These are phyloP conservation scores for Aspergillus campestris DNA, from an alignment of 495 filamentous ascomycete genomes.

Conservation along the genomic window DNA sequence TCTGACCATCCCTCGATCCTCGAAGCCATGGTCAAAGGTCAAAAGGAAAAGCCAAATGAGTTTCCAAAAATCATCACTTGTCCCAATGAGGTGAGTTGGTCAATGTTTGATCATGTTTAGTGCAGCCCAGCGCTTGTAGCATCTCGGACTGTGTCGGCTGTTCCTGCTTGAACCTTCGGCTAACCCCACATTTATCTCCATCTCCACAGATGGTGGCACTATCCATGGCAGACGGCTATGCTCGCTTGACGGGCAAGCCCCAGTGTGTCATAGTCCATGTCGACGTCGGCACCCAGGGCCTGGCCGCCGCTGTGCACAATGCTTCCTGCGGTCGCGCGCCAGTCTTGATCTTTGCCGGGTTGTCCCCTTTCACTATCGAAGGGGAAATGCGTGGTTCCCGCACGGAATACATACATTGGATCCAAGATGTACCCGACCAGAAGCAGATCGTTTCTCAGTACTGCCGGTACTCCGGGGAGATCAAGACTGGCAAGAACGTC, in stretches of 20 bases:
- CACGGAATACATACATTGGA: conserved; percentile 97
- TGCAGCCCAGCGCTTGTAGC: too few relatives aligned
- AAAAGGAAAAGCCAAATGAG: conserved; percentile 51
- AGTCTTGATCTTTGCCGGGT: conserved; percentile 82
- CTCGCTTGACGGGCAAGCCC: conserved; percentile 73
- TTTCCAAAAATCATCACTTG: conserved; percentile 90
- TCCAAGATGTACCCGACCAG: conserved; percentile 93
- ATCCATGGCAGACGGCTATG: conserved; percentile 94
- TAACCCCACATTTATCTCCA: conserved; percentile 8
- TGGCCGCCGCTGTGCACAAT: conserved; percentile 89
- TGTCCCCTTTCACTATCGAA: conserved; percentile 84
- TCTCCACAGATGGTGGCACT: conserved; percentile 84
- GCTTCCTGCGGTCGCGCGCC: conserved; percentile 78
- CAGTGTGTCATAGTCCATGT: conserved; percentile 95
- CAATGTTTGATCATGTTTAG: neutral
- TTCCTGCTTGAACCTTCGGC: neutral
- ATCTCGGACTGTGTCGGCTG: too few relatives aligned
- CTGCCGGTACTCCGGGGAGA: conserved; percentile 83
- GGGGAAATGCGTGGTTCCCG: conserved; percentile 82
- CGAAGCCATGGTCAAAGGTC: conserved; percentile 92
- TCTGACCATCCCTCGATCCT: conserved; percentile 92
- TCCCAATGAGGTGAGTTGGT: conserved; percentile 59
- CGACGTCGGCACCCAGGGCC: conserved; percentile 90
- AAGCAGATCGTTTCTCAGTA: conserved; percentile 88
- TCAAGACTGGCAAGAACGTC: conserved; percentile 86